Conservation (phyloP, 1,284 basidiomycete species). For the Violaceomyces palustris region DNA sequence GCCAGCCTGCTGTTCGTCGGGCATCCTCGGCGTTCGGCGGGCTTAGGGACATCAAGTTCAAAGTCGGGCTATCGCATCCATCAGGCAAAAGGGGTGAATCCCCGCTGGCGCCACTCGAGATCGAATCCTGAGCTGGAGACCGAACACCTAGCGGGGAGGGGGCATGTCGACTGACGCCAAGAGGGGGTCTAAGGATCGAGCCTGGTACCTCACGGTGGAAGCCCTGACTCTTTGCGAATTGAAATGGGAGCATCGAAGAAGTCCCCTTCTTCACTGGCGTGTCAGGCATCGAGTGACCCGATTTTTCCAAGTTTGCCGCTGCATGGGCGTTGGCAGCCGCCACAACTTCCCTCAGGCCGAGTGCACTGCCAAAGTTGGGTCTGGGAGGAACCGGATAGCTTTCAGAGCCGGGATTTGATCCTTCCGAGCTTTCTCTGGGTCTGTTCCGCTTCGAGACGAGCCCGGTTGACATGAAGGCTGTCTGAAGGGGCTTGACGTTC, state of each 20-base stretch:
- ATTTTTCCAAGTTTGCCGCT: constrained; percentile 10
- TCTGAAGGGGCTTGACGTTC: constrained; percentile 54
- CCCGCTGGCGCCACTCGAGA: constrained; percentile 3
- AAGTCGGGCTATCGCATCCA: constrained; percentile 33
- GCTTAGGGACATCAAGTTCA: constrained; percentile 19
- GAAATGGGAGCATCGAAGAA: constrained; percentile 21
- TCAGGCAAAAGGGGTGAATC: constrained; percentile 28
- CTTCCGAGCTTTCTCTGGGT: constrained; percentile 13
- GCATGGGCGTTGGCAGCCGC: constrained; percentile 41
- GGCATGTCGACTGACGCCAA: no score
- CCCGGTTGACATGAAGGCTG: constrained; percentile 55
- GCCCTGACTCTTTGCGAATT: no score
- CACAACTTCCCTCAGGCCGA: constrained; percentile 47
- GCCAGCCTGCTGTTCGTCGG: neutral
- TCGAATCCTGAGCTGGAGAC: constrained; percentile 10
- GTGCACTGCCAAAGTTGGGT: constrained; percentile 31
- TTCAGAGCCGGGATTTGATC: constrained; percentile 8
- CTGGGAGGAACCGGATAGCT: no score
- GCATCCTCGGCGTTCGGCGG: constrained; percentile 6
- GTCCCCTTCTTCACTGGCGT: constrained; percentile 52
- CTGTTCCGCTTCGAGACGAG: constrained; percentile 52
- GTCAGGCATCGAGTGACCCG: constrained; percentile 52
- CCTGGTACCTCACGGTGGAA: no score
- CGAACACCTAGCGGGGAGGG: constrained; percentile 17
- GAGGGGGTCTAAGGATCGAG: no score